Percentiles rank a stretch among this genome's conserved stretches.
Conservation (phyloP, 208 protist species). For the Leishmania martiniquensis region DNA sequence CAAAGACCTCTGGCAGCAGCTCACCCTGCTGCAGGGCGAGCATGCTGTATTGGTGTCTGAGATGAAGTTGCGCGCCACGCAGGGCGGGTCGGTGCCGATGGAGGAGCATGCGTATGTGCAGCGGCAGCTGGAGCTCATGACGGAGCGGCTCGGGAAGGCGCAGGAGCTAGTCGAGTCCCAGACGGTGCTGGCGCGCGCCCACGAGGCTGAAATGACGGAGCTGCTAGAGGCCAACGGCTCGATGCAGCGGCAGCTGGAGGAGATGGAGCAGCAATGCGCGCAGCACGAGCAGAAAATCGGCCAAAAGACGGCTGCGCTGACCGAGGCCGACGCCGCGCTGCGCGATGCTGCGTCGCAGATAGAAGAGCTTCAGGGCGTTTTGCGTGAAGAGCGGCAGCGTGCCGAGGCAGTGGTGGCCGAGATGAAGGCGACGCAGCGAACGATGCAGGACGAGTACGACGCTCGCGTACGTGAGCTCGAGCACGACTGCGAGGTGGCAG, state of each 20-base stretch:
- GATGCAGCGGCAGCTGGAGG: slow-evolving; percentile 43
- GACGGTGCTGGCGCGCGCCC: slow-evolving; percentile 48
- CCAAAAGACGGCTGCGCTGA: slow-evolving; percentile 28
- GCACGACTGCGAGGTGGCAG: slow-evolving; percentile 33
- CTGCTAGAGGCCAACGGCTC: slow-evolving; percentile 48
- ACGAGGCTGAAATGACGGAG: slow-evolving; percentile 61
- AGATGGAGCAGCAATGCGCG: slow-evolving; percentile 26
- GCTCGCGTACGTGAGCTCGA: slow-evolving; percentile 42
- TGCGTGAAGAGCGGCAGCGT: slow-evolving; percentile 24
- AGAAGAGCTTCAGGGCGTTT: slow-evolving; percentile 31
- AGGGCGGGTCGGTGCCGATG: slow-evolving; percentile 43
- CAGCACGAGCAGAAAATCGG: slow-evolving; percentile 12
- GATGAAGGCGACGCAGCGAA: slow-evolving; percentile 31
- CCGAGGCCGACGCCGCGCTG: slow-evolving; percentile 39
- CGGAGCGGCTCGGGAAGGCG: slow-evolving; percentile 58
- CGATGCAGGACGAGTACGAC: slow-evolving; percentile 49
- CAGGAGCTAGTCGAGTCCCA: slow-evolving; percentile 64
- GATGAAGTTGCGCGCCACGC: slow-evolving; percentile 33
- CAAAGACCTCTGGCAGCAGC: slow-evolving; percentile 72
- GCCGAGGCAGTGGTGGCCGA: slow-evolving; percentile 25
- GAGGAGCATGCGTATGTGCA: slow-evolving; percentile 66
- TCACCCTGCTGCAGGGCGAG: slow-evolving; percentile 60
- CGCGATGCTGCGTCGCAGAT: slow-evolving; percentile 36
- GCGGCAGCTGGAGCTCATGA: slow-evolving; percentile 57
- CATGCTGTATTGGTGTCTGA: slow-evolving; percentile 50